Conservation (phyloP, 257 asterid species). For the Eustoma russellianum region DNA sequence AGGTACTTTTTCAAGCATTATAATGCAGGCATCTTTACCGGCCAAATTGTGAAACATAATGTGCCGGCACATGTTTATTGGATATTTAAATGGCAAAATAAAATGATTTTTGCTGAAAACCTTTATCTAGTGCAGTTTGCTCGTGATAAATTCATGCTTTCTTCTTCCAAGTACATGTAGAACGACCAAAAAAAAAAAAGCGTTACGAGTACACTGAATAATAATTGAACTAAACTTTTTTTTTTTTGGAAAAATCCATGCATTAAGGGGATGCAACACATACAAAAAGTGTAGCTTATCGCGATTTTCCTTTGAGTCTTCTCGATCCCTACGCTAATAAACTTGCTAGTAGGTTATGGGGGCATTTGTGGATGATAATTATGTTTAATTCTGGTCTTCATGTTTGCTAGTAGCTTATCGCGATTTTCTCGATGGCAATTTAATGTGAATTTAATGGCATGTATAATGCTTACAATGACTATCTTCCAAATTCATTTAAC, state of each 20-base stretch:
- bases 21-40: constrained; percentile 27
- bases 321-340: too few species aligned
- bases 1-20: constrained; percentile 14
- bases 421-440: too few species aligned
- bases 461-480: background rate
- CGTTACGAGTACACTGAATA: too few species aligned
- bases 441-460: constrained; percentile 12
- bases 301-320: too few species aligned
- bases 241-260: too few species aligned
- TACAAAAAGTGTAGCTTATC: too few species aligned
- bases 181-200: constrained; percentile 15
- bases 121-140: constrained; percentile 15
- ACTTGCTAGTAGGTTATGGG: too few species aligned
- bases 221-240: too few species aligned
- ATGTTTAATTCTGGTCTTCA: too few species aligned
- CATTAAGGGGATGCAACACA: too few species aligned
- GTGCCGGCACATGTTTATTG: constrained; percentile 53
- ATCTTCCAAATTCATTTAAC: constrained; percentile 4
- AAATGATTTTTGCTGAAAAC: constrained; percentile 1
- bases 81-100: background rate
- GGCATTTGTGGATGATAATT: too few species aligned
- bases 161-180: background rate
- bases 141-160: constrained; percentile 6
- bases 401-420: too few species aligned
- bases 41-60: constrained; percentile 33